Evolutionary conservation across 208 protist genomes (phyloP).

Genomic region (Acanthamoeba royreba): DNA sequence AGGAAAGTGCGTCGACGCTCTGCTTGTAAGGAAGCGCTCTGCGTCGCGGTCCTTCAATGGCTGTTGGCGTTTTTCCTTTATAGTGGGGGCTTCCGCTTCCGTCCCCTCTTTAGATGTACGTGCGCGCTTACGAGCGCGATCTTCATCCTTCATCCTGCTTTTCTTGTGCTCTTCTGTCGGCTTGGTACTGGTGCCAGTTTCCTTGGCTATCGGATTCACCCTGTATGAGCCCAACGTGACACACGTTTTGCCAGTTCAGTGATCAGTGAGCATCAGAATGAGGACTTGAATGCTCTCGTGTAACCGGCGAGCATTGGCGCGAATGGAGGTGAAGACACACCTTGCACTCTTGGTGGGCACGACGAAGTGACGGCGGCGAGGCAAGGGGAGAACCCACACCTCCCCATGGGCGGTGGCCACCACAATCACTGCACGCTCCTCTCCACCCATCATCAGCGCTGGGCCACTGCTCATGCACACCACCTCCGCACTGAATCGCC

Average conservation of each 20-base stretch:
- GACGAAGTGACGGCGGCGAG: neutral
- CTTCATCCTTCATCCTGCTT: no score
- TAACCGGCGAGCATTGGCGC: no score
- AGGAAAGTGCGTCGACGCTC: neutral
- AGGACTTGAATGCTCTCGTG: no score
- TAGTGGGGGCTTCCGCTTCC: neutral
- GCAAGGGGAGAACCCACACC: neutral
- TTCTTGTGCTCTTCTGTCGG: no score
- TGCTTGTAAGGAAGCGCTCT: neutral
- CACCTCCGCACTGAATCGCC: neutral
- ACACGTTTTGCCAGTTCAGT: no score
- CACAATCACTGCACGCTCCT: no score
- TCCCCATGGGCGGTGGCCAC: neutral
- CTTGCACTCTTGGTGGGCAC: neutral
- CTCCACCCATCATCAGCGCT: neutral
- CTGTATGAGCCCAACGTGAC: no score
- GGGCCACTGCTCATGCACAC: neutral
- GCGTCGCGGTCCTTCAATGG: neutral
- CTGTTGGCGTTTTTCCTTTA: neutral
- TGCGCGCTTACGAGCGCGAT: neutral
- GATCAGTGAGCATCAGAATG: no score
- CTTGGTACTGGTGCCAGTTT: no score
- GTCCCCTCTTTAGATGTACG: neutral
- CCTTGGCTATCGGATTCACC: no score
- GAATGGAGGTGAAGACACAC: no score